phyloP scores from a whole-genome alignment of 176 grass and related monocot genomes.

The Carex parvula region DNA sequence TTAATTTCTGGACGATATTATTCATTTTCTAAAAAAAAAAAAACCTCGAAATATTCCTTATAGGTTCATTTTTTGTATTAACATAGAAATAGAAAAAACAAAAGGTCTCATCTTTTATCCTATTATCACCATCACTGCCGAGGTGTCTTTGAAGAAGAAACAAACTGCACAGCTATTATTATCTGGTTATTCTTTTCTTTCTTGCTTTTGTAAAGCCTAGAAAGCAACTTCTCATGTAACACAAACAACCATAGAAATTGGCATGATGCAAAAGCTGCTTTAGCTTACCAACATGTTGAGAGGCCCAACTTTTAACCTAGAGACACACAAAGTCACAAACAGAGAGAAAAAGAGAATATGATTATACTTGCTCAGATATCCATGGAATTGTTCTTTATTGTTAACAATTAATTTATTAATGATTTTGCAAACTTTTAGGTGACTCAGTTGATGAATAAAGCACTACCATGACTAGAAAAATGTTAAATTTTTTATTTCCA shows the following conservation, averaged over 20 bases:
- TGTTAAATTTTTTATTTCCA: neutral
- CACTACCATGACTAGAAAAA: neutral
- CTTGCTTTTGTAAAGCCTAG: conserved; percentile 10
- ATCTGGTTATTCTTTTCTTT: conserved; percentile 1
- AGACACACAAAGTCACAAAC: conserved; percentile 6
- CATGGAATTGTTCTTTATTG: neutral
- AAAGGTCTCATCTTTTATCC: neutral
- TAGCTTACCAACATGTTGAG: conserved; percentile 5
- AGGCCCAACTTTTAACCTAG: conserved; percentile 15
- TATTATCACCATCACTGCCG: neutral
- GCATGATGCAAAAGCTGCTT: conserved; percentile 17
- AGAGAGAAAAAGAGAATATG: conserved; percentile 16
- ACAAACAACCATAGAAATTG: neutral
- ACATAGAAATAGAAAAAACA: neutral
- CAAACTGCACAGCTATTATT: conserved; percentile 5
- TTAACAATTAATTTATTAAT: neutral
- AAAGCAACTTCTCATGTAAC: conserved; percentile 15
- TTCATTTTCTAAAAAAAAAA: neutral
- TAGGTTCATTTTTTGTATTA: neutral
- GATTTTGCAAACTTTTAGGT: neutral
- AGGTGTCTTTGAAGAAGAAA: conserved; percentile 21
- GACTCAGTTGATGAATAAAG: neutral
- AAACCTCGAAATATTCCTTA: neutral
- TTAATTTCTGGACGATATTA: no score
- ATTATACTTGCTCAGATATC: neutral